Conservation (phyloP, 2,329 filamentous ascomycete species). For the Penicillium sp. region DNA sequence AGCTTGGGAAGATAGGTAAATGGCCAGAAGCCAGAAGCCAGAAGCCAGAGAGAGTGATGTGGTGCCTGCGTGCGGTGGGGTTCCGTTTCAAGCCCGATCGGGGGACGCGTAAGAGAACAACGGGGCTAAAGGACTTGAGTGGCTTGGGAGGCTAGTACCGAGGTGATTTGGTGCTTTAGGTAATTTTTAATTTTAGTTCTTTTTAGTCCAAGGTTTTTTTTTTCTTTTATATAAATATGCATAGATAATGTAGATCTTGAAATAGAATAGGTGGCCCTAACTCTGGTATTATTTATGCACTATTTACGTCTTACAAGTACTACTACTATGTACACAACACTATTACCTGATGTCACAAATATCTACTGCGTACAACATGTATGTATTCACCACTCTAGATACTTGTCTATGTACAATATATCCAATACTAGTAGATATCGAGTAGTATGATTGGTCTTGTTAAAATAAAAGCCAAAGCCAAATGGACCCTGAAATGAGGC, state of each 20-base stretch:
- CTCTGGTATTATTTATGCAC: not conserved
- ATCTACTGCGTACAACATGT: not conserved
- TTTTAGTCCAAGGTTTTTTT: not conserved
- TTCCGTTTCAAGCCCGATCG: constrained; percentile 29
- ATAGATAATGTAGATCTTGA: not conserved
- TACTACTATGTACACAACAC: not conserved
- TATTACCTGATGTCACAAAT: not conserved
- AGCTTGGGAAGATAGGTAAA: not conserved
- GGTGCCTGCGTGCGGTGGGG: constrained; percentile 30
- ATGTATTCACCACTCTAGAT: not conserved
- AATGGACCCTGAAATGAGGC: constrained; percentile 5
- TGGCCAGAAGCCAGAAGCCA: constrained; percentile 4
- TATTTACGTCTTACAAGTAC: not conserved
- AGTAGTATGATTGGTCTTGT: not conserved
- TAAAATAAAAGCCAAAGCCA: not conserved
- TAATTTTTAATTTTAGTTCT: not conserved
- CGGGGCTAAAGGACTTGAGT: constrained; percentile 9
- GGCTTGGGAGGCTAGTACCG: not conserved
- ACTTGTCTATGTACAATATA: not conserved
- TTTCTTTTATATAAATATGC: not conserved
- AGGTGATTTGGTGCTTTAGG: not conserved
- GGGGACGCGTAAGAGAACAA: constrained; percentile 26
- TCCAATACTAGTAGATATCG: not conserved
- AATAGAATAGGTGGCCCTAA: not conserved
- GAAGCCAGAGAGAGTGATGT: constrained; percentile 3